Evolutionary conservation across 116 monocot genomes (phyloP).

Genomic region (Dioscorea cayenensis): DNA sequence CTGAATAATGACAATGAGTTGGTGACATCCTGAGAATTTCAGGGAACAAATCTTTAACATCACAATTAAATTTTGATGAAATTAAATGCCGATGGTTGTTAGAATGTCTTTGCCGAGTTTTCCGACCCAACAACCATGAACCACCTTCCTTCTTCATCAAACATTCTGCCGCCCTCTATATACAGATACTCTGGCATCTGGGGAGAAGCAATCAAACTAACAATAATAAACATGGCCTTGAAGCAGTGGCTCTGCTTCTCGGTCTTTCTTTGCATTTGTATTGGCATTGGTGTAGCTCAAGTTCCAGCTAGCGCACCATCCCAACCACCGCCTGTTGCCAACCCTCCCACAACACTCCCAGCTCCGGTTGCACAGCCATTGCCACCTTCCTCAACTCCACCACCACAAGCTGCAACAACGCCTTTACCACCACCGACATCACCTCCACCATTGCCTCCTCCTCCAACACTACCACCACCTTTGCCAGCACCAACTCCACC

Average conservation of each 20-base stretch:
- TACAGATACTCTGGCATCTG: neutral
- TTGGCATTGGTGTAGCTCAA: neutral
- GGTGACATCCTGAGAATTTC: neutral
- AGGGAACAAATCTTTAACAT: too few species aligned
- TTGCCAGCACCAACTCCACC: neutral
- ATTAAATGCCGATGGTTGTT: neutral
- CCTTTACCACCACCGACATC: neutral
- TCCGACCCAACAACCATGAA: neutral
- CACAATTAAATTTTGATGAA: too few species aligned
- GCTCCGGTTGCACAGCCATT: neutral
- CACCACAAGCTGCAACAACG: neutral
- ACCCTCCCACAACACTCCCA: neutral
- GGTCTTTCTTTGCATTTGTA: neutral
- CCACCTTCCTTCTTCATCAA: conserved; percentile 2
- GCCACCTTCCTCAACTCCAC: neutral
- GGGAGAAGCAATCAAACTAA: neutral
- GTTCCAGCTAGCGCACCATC: neutral
- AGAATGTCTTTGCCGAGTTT: neutral
- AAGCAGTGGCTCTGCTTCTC: neutral
- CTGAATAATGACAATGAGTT: neutral
- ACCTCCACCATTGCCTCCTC: neutral
- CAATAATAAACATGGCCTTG: neutral
- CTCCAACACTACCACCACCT: neutral
- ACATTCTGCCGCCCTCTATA: neutral
- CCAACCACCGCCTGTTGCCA: neutral